Evolutionary conservation across 2,329 filamentous ascomycete species (phyloP).

Genomic region (Diaporthe nobilis): DNA sequence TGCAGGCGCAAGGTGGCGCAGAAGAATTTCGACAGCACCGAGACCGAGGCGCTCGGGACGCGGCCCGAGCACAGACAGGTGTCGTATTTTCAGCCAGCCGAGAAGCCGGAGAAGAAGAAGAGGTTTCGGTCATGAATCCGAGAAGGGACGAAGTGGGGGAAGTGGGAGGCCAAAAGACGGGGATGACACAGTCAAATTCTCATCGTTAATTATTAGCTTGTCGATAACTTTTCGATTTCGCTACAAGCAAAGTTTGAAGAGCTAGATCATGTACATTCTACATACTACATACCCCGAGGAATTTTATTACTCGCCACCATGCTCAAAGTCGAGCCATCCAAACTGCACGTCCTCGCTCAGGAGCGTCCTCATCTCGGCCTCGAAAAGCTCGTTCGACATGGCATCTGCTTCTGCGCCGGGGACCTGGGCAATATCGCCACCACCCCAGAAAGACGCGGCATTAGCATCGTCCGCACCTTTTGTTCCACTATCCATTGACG

Average conservation of each 20-base stretch:
- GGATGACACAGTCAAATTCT: neutral
- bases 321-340: constrained; percentile 42
- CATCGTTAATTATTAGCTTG: neutral
- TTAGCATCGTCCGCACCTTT: neutral
- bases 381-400: constrained; percentile 44
- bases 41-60: constrained; percentile 18
- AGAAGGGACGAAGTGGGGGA: too few species aligned
- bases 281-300: neutral
- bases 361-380: constrained; percentile 44
- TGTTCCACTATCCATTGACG: neutral
- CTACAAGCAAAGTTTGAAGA: neutral
- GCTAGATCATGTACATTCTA: constrained; percentile 20
- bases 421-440: neutral
- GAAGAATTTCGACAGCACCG: neutral
- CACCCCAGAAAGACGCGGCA: constrained; percentile 33
- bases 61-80: constrained; percentile 8
- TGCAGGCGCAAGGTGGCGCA: constrained; percentile 31
- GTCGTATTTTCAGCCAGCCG: constrained; percentile 7
- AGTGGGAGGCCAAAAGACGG: too few species aligned
- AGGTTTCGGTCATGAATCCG: neutral
- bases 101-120: neutral
- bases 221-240: neutral
- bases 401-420: constrained; percentile 34
- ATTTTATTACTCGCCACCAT: constrained; percentile 20
- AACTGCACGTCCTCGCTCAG: constrained; percentile 44